A percentile compares a stretch with the other conserved stretches of the same genome.
phyloP scores from a whole-genome alignment of 495 filamentous ascomycete species.

The Podospora comata region DNA sequence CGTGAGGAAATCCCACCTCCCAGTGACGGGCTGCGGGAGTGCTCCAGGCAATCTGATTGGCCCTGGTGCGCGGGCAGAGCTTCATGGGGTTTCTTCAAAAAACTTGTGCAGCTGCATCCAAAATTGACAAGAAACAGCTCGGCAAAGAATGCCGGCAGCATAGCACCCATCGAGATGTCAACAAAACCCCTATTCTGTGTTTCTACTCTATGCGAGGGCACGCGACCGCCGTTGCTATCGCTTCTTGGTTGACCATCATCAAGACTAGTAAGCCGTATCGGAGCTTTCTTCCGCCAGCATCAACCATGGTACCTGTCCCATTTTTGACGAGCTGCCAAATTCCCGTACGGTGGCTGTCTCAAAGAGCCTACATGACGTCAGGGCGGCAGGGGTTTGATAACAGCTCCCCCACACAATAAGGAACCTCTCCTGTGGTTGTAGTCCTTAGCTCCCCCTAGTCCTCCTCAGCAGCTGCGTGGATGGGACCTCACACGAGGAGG shows the following conservation, averaged over 20 bases:
- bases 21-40: not conserved
- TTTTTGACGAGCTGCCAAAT: too few relatives aligned
- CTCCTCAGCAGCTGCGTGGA: too few relatives aligned
- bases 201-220: too few relatives aligned
- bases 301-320: too few relatives aligned
- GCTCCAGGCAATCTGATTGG: slow-evolving; percentile 5
- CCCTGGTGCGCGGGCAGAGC: not conserved
- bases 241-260: too few relatives aligned
- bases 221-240: too few relatives aligned
- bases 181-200: not conserved
- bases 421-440: not conserved
- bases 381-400: not conserved
- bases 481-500: too few relatives aligned
- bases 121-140: not conserved
- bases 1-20: not conserved
- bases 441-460: too few relatives aligned
- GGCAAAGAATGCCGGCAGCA: not conserved
- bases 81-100: not conserved
- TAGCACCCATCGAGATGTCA: not conserved
- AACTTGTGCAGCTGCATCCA: not conserved
- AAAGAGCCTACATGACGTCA: not conserved
- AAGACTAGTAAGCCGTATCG: not conserved
- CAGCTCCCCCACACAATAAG: not conserved
- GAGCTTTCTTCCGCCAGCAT: not conserved
- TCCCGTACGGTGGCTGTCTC: too few relatives aligned